Percentiles rank a stretch among this genome's conserved stretches.
Conservation (phyloP, 2,329 filamentous ascomycete species). For the Dryadomyces quercivorus region DNA sequence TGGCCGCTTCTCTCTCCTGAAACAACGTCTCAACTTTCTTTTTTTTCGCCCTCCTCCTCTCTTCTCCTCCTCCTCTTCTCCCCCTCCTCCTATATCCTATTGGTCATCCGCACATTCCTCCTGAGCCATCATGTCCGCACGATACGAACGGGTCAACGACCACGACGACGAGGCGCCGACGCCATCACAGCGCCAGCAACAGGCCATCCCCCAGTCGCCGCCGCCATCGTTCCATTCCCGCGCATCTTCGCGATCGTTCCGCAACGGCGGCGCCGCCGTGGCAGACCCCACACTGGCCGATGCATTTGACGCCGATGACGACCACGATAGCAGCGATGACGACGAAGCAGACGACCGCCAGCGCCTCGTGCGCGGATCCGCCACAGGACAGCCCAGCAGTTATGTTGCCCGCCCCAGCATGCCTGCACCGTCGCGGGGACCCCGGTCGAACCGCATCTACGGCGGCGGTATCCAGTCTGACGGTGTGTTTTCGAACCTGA, state of each 20-base stretch:
- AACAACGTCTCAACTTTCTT: background rate
- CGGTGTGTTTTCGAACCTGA: conserved; percentile 92
- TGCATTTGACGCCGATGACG: conserved; percentile 77
- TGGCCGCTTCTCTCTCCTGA: background rate
- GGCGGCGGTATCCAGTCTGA: conserved; percentile 73
- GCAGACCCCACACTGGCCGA: conserved; percentile 80
- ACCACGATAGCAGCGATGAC: conserved; percentile 79
- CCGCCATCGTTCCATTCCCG: conserved; percentile 84
- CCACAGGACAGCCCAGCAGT: background rate
- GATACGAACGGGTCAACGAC: conserved; percentile 36
- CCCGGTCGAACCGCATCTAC: conserved; percentile 38
- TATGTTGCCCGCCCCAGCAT: background rate
- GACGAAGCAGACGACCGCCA: conserved; percentile 73
- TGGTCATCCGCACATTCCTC: background rate
- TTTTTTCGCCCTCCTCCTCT: conserved; percentile 9
- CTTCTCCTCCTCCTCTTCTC: background rate
- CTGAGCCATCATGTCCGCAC: background rate
- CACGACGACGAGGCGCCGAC: conserved; percentile 38
- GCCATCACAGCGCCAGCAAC: conserved; percentile 12
- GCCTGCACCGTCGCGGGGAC: too few species aligned
- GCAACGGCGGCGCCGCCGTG: conserved; percentile 12
- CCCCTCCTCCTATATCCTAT: background rate
- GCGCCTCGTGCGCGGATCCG: conserved; percentile 55
- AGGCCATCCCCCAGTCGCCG: conserved; percentile 43
- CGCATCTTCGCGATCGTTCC: conserved; percentile 45